Conservation (phyloP, 306 rosid genomes). For the Adenanthera pavonina region DNA sequence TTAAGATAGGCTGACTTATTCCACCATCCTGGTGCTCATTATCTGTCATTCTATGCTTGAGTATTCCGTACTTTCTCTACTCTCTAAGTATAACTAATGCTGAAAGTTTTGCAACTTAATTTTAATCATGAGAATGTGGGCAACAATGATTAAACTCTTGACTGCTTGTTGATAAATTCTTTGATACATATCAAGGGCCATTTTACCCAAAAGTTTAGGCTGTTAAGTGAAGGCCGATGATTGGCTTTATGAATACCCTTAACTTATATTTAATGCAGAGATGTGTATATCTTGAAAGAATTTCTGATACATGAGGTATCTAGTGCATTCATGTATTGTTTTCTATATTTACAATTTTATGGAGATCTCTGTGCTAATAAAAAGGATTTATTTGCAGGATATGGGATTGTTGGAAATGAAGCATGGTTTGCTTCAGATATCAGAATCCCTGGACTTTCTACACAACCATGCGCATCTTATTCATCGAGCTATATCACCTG, state of each 20-base stretch:
- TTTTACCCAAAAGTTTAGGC: background rate
- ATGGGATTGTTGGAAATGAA: slow-evolving; percentile 95
- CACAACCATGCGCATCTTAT: slow-evolving; percentile 90
- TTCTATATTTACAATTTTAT: background rate
- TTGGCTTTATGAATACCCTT: background rate
- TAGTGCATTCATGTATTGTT: background rate
- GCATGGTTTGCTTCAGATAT: slow-evolving; percentile 95
- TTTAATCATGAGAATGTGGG: background rate
- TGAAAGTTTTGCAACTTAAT: background rate
- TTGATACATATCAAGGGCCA: background rate
- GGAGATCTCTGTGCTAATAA: slow-evolving; percentile 2
- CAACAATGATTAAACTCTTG: background rate
- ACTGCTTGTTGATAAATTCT: background rate
- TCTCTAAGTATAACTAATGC: background rate
- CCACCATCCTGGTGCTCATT: background rate
- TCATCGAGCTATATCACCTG: slow-evolving; percentile 93
- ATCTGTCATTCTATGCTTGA: background rate
- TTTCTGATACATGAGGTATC: background rate
- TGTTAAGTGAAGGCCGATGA: background rate
- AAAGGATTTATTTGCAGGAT: slow-evolving; percentile 55
- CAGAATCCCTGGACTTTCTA: slow-evolving; percentile 91
- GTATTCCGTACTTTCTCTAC: background rate
- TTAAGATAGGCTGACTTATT: background rate
- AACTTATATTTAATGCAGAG: background rate
- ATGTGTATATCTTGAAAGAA: background rate